phyloP scores from a whole-genome alignment of 768 basidiomycete species.

The Arthromyces matolae region DNA sequence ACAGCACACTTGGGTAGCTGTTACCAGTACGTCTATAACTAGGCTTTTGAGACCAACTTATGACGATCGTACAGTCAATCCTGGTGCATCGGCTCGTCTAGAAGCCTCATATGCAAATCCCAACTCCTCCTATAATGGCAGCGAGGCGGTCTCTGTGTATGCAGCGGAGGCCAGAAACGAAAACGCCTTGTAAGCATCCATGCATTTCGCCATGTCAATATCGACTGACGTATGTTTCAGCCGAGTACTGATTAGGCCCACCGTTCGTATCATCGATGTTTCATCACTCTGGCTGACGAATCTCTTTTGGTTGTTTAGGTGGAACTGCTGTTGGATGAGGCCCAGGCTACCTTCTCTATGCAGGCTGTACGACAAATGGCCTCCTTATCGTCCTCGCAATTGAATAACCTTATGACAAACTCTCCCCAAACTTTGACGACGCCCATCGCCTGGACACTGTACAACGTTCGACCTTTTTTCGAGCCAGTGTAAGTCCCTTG shows the following conservation, averaged over 20 bases:
- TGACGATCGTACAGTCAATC: conserved; percentile 31
- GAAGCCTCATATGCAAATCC: conserved; percentile 32
- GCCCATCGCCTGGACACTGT: conserved; percentile 45
- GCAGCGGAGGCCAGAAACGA: conserved; percentile 54
- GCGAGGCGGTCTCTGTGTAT: conserved; percentile 46
- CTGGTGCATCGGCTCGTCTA: conserved; percentile 34
- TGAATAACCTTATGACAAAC: conserved; percentile 32
- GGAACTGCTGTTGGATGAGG: conserved; percentile 30
- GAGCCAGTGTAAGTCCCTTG: conserved; percentile 50
- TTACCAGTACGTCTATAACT: conserved; percentile 38
- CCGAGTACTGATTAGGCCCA: conserved; percentile 30
- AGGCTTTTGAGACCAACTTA: background rate
- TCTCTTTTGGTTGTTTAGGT: conserved; percentile 19
- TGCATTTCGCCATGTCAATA: background rate
- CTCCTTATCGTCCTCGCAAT: conserved; percentile 14
- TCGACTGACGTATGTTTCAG: conserved; percentile 11
- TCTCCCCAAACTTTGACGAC: conserved; percentile 49
- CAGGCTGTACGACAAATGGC: conserved; percentile 19
- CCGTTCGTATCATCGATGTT: conserved; percentile 21
- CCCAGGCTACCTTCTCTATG: conserved; percentile 29
- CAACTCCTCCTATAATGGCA: conserved; percentile 43
- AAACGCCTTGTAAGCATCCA: conserved; percentile 52
- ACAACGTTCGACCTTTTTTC: conserved; percentile 59
- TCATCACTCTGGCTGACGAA: background rate
- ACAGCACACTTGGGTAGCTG: conserved; percentile 48